Percentiles rank a stretch among this genome's conserved stretches.
phyloP scores from a whole-genome alignment of 306 rosid species.

The Quercus aquifolioides region DNA sequence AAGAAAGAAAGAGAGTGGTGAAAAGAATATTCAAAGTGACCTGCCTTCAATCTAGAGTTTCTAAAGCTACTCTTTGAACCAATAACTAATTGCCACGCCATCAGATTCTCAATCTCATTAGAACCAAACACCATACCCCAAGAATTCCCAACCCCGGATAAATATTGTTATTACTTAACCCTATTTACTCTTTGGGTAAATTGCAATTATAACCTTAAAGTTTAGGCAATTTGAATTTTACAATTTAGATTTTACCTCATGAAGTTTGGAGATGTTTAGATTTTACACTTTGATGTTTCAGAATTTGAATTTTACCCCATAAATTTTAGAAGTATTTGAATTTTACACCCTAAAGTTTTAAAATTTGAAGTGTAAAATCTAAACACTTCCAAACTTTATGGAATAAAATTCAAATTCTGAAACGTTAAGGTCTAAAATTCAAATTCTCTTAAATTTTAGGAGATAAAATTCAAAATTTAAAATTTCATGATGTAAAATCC shows the following conservation, averaged over 20 bases:
- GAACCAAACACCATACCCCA: background rate
- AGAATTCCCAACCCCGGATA: background rate
- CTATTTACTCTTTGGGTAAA: background rate
- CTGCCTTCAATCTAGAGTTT: background rate
- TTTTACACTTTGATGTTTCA: fast-evolving
- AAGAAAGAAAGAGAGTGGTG: no score
- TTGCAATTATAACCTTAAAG: no score
- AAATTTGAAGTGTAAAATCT: no score
- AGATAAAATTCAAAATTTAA: fast-evolving
- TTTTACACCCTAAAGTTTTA: no score
- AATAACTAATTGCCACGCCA: slow-evolving; percentile 23
- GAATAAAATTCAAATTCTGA: no score
- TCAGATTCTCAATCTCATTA: background rate
- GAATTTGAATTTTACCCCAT: no score
- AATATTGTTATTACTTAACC: background rate
- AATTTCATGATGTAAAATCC: fast-evolving
- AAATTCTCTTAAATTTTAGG: fast-evolving
- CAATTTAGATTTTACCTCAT: no score
- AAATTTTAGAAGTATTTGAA: no score
- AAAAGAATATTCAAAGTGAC: background rate
- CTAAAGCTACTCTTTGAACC: background rate
- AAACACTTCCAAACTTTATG: fast-evolving
- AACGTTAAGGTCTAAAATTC: fast-evolving
- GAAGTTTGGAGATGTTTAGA: no score
- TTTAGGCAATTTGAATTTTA: no score